Evolutionary conservation across 2,329 filamentous ascomycete species (phyloP), one percentile per base, ranked within the genome.

Genomic region (Penicillium sp.): DNA sequence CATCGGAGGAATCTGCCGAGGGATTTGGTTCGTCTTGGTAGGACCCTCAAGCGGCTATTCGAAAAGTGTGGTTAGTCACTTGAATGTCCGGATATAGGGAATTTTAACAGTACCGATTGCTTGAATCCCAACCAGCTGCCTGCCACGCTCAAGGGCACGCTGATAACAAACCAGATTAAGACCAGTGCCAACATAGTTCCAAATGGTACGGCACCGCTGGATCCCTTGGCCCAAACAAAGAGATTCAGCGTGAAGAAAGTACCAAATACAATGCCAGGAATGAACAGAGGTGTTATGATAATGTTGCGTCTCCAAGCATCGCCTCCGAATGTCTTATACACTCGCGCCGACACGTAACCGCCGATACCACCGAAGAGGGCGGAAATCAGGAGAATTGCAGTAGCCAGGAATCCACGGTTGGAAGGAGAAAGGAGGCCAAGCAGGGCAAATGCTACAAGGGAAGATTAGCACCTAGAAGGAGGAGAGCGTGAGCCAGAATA

Each of bases 281-380:
- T 86, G 40, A 96, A 81, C 5, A 93, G 71, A 0, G 94, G 94
- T 0, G 95, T 99, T 67, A 94, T 81, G 43, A 86, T 83, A 70
- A 99, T 96, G 75, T 96, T 95, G 61, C 90, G 79, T 80, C 96
- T 97, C 94, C 94, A 99, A 60, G 88, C 83, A 63, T 97, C 92
- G 57, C 94, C 94, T 49, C 88, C 86, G 77, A 97, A 90, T 35
- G 91, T 87, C 78, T 97, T 97, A 84, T 99, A 99, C n/a, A 89
- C 85, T 52, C 93, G 85, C 3, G 92, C 85, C 16, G 92, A 95
- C 49, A 89, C 82, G 71, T 97, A 99, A 40, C 94, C 94, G 44
- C 94, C 92, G 34, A 97, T 86, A 61, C 92, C 95, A 57, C 92
- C 92, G 54, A 99, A 90, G 20, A 97, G 73, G 2, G 93, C 97